Base-by-base conservation (phyloP, 106 monocot species). In the Acorus gramineus region DNA sequence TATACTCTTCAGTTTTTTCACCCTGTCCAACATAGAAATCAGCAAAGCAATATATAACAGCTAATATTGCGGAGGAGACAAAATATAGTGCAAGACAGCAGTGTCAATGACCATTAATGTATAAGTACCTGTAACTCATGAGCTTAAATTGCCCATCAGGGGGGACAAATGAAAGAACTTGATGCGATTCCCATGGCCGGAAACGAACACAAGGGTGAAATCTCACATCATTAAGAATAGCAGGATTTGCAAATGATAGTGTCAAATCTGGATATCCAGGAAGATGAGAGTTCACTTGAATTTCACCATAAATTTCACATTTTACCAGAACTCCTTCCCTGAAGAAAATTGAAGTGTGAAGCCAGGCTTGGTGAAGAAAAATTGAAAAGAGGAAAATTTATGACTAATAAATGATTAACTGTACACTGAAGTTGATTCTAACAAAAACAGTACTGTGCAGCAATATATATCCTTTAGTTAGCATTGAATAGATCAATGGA, bases 151-250 rank as follows among this genome's bases (percentile, higher is more conserved):
- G 75, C 3, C 92, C 92, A 74, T 88, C 79, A 50, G 87, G 88
- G 75, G 88, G 92, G 9, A 92, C 87, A 76, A 88, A 92, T 11
- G 87, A 88, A 12, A 88, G 68, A 14, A 82, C 44, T 66, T 87
- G 85, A 14, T 82, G 60, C 9, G 74, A 80, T 66, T 88, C 87
- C 92, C 92, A 88, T 45, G 84, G 87, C 67, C 92, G 81, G 80
- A 92, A 85, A 6, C 85, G 84, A 42, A 88, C 78, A 73, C 85
- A 92, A 8, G 87, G 92, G 74, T 92, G 92, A 63, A 92, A 92
- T 44, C 87, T 77, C 6, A 87, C 76, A 74, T 87, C 87, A 77
- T 82, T 73, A 43, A 92, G 67, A 65, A 87, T 72, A 28, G 59
- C 43, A 58, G 84, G 75, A 62, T 88, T 88, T 55, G 84, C 60